Percentiles rank a stretch among this genome's conserved stretches.
Conservation (phyloP, 176 grass and related monocot species). For the Echinochloa phyllopogon region DNA sequence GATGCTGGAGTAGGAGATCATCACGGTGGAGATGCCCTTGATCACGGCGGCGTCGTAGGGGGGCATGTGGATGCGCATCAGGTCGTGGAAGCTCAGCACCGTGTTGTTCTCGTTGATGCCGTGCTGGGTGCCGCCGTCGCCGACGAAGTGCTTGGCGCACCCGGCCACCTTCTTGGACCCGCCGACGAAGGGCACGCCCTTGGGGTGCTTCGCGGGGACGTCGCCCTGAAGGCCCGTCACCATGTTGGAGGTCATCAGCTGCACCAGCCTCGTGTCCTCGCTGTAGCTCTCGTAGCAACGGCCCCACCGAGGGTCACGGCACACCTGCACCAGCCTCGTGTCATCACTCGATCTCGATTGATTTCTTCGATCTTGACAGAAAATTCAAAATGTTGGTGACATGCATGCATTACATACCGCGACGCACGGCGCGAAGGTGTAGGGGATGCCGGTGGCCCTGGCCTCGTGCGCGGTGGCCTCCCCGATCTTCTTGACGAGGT, state of each 20-base stretch:
- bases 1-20: slow-evolving; percentile 89
- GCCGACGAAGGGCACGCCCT: slow-evolving; percentile 68
- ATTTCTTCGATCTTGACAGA: no score
- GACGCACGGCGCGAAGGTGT: slow-evolving; percentile 88
- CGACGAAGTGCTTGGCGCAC: slow-evolving; percentile 93
- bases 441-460: slow-evolving; percentile 81
- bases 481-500: slow-evolving; percentile 66
- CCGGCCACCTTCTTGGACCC: slow-evolving; percentile 75
- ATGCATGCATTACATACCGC: slow-evolving; percentile 54
- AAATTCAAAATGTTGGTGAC: no score
- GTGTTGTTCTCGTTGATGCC: slow-evolving; percentile 92
- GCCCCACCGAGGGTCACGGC: slow-evolving; percentile 87
- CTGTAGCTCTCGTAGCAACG: slow-evolving; percentile 93
- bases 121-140: slow-evolving; percentile 68
- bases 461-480: slow-evolving; percentile 77
- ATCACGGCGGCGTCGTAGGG: slow-evolving; percentile 75
- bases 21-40: slow-evolving; percentile 73
- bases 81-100: slow-evolving; percentile 58
- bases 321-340: no score
- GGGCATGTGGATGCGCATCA: slow-evolving; percentile 86
- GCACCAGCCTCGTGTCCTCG: slow-evolving; percentile 77
- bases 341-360: no score
- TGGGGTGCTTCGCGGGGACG: slow-evolving; percentile 47
- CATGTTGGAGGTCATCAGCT: slow-evolving; percentile 64
- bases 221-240: slow-evolving; percentile 77